These are phyloP conservation scores for Copromyces sp. DNA, from an alignment of 495 filamentous ascomycete species.

Conservation along the genomic window DNA sequence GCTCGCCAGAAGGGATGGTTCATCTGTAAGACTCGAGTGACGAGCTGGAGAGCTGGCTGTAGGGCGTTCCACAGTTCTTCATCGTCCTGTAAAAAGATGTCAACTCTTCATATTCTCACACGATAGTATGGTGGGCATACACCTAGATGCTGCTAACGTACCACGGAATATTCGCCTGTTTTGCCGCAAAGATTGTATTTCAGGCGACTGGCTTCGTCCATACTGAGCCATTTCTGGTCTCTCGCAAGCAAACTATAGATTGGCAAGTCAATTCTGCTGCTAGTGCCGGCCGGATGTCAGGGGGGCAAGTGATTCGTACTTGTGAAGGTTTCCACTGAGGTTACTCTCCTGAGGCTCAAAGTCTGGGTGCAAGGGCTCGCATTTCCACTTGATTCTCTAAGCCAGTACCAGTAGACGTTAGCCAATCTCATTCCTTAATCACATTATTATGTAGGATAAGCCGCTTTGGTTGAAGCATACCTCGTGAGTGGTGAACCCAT, in stretches of 20 bases:
- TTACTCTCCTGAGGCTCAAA: neutral
- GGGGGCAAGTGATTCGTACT: conserved; percentile 10
- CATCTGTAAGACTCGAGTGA: conserved; percentile 10
- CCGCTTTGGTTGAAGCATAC: neutral
- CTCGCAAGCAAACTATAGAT: neutral
- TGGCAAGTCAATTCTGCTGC: neutral
- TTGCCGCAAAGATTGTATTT: conserved; percentile 19
- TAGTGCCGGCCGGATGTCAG: neutral
- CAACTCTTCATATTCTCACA: neutral
- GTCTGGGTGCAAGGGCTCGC: conserved; percentile 11
- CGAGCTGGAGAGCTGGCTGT: conserved; percentile 22
- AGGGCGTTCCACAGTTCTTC: conserved; percentile 24
- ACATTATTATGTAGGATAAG: neutral
- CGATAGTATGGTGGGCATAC: neutral
- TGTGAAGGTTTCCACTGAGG: conserved; percentile 12
- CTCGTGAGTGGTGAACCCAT: conserved; percentile 24
- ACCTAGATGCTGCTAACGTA: conserved; percentile 3
- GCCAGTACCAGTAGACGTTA: neutral
- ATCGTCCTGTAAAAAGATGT: conserved; percentile 9
- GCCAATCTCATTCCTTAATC: neutral
- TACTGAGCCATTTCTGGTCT: conserved; percentile 2
- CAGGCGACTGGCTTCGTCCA: conserved; percentile 7
- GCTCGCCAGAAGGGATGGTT: conserved; percentile 10
- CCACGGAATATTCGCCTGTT: conserved; percentile 14
- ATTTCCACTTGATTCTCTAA: conserved; percentile 4